These are phyloP conservation scores for Hygrophila difformis DNA, from an alignment of 257 asterid species.

Conservation along the genomic window DNA sequence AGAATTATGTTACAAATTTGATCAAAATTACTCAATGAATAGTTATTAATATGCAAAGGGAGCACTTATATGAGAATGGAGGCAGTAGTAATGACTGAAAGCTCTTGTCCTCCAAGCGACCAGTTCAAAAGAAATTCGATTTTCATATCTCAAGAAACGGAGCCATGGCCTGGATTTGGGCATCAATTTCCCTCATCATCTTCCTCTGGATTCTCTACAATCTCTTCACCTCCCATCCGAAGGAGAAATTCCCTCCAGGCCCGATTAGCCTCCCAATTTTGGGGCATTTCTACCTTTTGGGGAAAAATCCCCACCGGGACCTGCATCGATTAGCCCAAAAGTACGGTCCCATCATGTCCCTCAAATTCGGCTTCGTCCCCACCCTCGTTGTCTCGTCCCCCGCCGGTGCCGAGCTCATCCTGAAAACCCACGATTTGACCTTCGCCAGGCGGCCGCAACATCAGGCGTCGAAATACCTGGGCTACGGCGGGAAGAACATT, in stretches of 20 bases:
- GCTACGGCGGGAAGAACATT: constrained; percentile 13
- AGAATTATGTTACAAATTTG: too few species aligned
- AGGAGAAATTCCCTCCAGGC: constrained; percentile 12
- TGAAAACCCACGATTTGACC: constrained; percentile 18
- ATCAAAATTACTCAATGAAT: too few species aligned
- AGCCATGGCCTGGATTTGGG: constrained; percentile 14
- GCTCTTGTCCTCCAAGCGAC: too few species aligned
- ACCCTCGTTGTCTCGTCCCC: constrained; percentile 24
- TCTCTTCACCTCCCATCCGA: not conserved
- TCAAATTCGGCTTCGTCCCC: constrained; percentile 19
- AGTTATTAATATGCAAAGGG: too few species aligned
- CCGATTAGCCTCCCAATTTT: constrained; percentile 16
- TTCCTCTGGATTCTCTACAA: not conserved
- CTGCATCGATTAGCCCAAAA: constrained; percentile 14
- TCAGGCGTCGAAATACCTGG: constrained; percentile 7
- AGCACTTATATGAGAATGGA: too few species aligned
- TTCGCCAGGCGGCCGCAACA: constrained; percentile 14
- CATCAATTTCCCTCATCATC: not conserved
- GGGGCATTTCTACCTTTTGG: constrained; percentile 21
- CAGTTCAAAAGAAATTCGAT: too few species aligned
- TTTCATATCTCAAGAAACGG: too few species aligned
- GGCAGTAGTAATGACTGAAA: too few species aligned
- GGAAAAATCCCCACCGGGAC: constrained; percentile 19
- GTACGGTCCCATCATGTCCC: constrained; percentile 19
- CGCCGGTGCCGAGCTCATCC: constrained; percentile 22